Base-by-base conservation (phyloP, 2,329 filamentous ascomycete species). In the Diaporthe helianthi region DNA sequence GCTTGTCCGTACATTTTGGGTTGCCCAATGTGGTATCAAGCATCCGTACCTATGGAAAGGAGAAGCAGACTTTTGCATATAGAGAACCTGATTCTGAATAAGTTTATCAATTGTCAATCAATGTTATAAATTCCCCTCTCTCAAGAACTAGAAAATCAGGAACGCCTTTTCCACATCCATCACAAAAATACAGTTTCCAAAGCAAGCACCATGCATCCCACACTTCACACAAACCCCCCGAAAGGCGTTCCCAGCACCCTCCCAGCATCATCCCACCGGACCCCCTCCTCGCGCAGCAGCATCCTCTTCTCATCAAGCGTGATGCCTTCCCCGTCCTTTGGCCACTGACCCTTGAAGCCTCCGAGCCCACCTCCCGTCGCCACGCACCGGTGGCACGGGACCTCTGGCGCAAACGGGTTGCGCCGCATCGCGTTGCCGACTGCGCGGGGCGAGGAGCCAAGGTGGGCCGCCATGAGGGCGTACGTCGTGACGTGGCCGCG, bases 371-470 rank as follows among this genome's bases (percentile, higher is more conserved):
- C 90, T 64, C 90, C 90, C 49, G 89, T 90, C 7, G 92, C 92
- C 55, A 97, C 87, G 26, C 95, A 91, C 12, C 93, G 86, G 79
- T 97, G 93, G 71, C 93, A 97, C 1, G 93, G 93, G 5, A 95
- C 91, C 41, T 88, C 85, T 0, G 93, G 93, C 17, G 93, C 93
- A 75, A 95, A 97, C 0, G 93, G 93, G 77, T 97, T 97, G 12
- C 86, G 83, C 22, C 91, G 86, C 76, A 97, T 83, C 1, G 92
- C 92, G 70, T 92, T 93, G 19, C 93, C 93, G 6, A 96, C 88
- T 0, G 93, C 93, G 51, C 93, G 85, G 1, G 93, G 91, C 4
- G 91, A 93, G 26, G 92, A 93, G 13, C 83, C 79, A 19, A 95
- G 84, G 69, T 91, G 86, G 10, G 84, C 84, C 0, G 93, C 89